These are phyloP conservation scores for Dianthus caryophyllus DNA, from an alignment of 148 eudicot genomes.

Conservation along the genomic window DNA sequence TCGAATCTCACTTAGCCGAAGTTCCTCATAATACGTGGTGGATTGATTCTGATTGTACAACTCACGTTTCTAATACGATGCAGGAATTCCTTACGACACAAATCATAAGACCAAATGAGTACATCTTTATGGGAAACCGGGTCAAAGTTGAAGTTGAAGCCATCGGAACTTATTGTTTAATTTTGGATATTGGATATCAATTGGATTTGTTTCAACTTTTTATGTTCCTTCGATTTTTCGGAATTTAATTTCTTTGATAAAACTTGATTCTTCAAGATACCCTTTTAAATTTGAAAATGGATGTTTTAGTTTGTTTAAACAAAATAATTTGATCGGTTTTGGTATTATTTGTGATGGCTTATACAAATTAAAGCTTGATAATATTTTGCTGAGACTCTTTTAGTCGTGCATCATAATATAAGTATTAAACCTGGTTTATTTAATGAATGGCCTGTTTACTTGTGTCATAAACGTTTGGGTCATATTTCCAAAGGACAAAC, in stretches of 20 bases:
- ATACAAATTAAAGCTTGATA: background rate
- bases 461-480: background rate
- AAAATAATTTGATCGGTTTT: background rate
- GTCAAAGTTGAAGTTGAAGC: slow-evolving; percentile 1
- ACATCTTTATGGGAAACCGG: background rate
- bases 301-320: background rate
- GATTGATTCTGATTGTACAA: no score
- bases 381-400: background rate
- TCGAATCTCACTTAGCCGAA: background rate
- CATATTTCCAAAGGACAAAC: slow-evolving; percentile 1
- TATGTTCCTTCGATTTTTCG: background rate
- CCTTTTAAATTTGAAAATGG: background rate
- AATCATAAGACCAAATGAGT: background rate
- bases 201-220: background rate
- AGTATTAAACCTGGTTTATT: background rate
- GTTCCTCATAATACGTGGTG: slow-evolving; percentile 3
- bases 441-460: background rate
- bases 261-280: background rate
- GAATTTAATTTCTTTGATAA: background rate
- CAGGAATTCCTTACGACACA: no score
- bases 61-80: no score
- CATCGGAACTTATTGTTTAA: background rate
- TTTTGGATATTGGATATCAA: background rate
- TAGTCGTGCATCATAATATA: no score
- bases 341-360: background rate